Conservation (phyloP, 2,329 filamentous ascomycete genomes). For the Fusarium tjaetaba region DNA sequence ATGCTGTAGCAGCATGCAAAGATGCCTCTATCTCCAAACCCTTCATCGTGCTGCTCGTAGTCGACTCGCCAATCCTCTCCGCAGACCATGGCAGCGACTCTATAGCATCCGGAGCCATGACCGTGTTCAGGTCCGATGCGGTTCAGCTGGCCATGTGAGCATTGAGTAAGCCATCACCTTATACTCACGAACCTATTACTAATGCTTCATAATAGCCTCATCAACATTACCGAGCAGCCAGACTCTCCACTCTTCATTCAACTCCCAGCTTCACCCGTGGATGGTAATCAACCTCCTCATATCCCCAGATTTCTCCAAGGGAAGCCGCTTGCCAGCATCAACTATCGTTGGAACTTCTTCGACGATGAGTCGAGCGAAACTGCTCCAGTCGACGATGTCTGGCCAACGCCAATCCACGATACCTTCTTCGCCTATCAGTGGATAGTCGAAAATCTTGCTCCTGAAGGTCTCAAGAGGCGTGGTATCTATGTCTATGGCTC, state of each 20-base stretch:
- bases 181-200: slow-evolving; percentile 8
- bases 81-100: slow-evolving; percentile 4
- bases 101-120: slow-evolving; percentile 46
- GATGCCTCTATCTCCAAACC: slow-evolving; percentile 30
- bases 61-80: neutral
- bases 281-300: slow-evolving; percentile 36
- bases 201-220: slow-evolving; percentile 52
- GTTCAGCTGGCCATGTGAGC: slow-evolving; percentile 59
- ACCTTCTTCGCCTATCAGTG: slow-evolving; percentile 63
- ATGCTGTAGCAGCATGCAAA: slow-evolving; percentile 39
- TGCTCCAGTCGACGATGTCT: slow-evolving; percentile 47
- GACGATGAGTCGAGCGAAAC: slow-evolving; percentile 26
- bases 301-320: slow-evolving; percentile 55
- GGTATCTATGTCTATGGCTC: slow-evolving; percentile 62
- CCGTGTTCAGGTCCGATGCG: slow-evolving; percentile 58
- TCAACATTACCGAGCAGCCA: slow-evolving; percentile 55
- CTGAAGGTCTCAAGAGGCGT: slow-evolving; percentile 49
- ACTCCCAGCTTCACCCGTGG: slow-evolving; percentile 60
- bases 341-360: slow-evolving; percentile 65
- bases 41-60: slow-evolving; percentile 21
- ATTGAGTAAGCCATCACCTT: slow-evolving; percentile 59
- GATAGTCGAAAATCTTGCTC: slow-evolving; percentile 58
- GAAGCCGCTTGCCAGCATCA: slow-evolving; percentile 63
- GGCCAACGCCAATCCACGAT: slow-evolving; percentile 69
- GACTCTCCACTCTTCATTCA: slow-evolving; percentile 63